phyloP scores from a whole-genome alignment of 2,329 filamentous ascomycete genomes.

The Leptographium wingfieldii region DNA sequence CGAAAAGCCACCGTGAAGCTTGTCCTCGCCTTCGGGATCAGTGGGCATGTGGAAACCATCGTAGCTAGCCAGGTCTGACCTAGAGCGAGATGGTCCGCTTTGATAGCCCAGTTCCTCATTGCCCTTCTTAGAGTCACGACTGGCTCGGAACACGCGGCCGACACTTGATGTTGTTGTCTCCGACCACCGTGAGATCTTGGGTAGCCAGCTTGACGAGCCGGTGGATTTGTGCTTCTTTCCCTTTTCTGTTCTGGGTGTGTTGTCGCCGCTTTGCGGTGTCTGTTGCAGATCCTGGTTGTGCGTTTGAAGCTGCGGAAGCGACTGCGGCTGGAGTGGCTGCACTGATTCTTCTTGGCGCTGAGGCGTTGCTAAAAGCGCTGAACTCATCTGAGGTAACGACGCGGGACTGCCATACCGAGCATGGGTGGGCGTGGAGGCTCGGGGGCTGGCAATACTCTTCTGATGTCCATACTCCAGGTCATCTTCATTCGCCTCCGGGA shows the following conservation, averaged over 20 bases:
- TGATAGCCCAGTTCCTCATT: conserved; percentile 30
- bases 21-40: conserved; percentile 47
- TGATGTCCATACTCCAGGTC: conserved; percentile 36
- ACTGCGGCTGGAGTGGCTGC: conserved; percentile 1
- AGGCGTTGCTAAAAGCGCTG: conserved; percentile 30
- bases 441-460: conserved; percentile 2
- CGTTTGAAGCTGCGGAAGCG: not conserved
- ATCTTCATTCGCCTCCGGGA: conserved; percentile 72
- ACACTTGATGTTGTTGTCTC: conserved; percentile 88
- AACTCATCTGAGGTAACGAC: conserved; percentile 7
- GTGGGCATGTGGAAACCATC: conserved; percentile 47
- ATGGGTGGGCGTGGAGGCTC: conserved; percentile 44
- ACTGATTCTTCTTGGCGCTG: not conserved
- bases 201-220: conserved; percentile 65
- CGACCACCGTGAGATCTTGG: conserved; percentile 94
- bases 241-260: conserved; percentile 65
- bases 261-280: conserved; percentile 54
- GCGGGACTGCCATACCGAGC: not conserved
- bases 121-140: conserved; percentile 49
- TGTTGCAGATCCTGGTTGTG: conserved; percentile 1
- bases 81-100: conserved; percentile 53
- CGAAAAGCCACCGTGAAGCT: conserved; percentile 44
- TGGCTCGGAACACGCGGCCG: conserved; percentile 62
- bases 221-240: conserved; percentile 81
- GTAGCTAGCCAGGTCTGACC: conserved; percentile 59